A percentile compares a stretch with the other conserved stretches of the same genome.
These are phyloP conservation scores for Nakaseomyces delphensis DNA, from an alignment of 1,139 yeast genomes.

Conservation along the genomic window DNA sequence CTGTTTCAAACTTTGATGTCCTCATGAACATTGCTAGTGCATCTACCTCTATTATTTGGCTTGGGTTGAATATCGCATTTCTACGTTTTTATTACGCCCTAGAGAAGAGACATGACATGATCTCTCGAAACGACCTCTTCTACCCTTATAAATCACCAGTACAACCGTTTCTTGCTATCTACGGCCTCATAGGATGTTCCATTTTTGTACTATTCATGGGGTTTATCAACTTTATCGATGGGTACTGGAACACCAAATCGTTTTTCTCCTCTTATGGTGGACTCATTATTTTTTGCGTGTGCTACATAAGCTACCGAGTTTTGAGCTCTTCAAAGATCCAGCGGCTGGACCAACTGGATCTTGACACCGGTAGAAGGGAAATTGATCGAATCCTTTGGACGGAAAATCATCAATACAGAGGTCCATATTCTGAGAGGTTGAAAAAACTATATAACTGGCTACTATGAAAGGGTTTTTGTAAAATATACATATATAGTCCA, in stretches of 20 bases:
- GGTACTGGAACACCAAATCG: conserved; percentile 53
- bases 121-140: conserved; percentile 49
- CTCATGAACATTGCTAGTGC: conserved; percentile 62
- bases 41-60: conserved; percentile 74
- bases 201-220: conserved; percentile 59
- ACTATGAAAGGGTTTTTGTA: conserved; percentile 8
- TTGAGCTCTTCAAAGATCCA: conserved; percentile 44
- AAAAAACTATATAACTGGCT: conserved; percentile 23
- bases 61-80: conserved; percentile 67
- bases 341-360: conserved; percentile 59
- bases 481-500: neutral
- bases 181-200: conserved; percentile 48
- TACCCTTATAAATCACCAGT: conserved; percentile 72
- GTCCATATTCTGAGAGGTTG: conserved; percentile 29
- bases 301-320: conserved; percentile 50
- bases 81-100: conserved; percentile 66
- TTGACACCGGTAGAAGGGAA: conserved; percentile 73
- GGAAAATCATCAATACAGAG: conserved; percentile 27
- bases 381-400: conserved; percentile 48
- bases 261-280: conserved; percentile 69
- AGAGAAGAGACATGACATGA: conserved; percentile 53
- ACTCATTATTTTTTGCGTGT: conserved; percentile 43
- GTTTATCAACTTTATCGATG: conserved; percentile 54
- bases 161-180: conserved; percentile 67
- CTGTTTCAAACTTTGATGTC: conserved; percentile 57